Conservation (phyloP, 2,329 filamentous ascomycete species). For the Xylaria sp. region DNA sequence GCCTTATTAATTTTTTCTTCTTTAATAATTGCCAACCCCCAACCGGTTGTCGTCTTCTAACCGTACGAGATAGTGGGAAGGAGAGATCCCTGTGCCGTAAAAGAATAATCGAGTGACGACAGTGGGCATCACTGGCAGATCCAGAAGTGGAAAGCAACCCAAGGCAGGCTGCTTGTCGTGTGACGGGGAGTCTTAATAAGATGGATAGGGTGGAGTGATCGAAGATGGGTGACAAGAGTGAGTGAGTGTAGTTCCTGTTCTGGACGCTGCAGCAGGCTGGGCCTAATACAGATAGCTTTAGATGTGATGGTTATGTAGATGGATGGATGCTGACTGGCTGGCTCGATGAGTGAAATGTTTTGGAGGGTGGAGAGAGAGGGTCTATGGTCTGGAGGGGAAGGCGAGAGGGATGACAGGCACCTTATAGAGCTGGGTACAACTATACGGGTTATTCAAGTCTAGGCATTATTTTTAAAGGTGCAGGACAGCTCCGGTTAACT, state of each 20-base stretch:
- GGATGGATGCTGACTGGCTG: background rate
- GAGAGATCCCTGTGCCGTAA: background rate
- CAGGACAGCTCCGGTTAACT: background rate
- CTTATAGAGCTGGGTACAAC: background rate
- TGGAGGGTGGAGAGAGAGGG: background rate
- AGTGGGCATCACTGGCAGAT: background rate
- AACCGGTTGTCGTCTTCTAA: background rate
- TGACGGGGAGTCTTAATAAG: slow-evolving; percentile 1
- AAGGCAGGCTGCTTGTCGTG: slow-evolving; percentile 15
- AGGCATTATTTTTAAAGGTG: background rate
- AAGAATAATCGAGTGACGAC: background rate
- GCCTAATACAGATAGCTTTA: slow-evolving; percentile 10
- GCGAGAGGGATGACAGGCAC: background rate
- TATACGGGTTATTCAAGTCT: background rate
- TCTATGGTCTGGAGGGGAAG: background rate
- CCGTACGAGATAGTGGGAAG: background rate
- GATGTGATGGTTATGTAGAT: slow-evolving; percentile 11
- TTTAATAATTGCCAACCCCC: background rate
- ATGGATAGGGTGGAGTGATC: background rate
- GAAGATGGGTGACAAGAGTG: slow-evolving; percentile 6
- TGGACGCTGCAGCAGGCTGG: background rate
- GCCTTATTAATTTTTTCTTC: background rate
- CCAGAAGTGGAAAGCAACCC: slow-evolving; percentile 10
- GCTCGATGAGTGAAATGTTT: background rate
- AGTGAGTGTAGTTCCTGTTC: slow-evolving; percentile 17